A percentile compares a stretch with the other conserved stretches of the same genome.
Evolutionary conservation across 2,329 filamentous ascomycete species (phyloP).

Genomic region (Aspergillus neoniger): DNA sequence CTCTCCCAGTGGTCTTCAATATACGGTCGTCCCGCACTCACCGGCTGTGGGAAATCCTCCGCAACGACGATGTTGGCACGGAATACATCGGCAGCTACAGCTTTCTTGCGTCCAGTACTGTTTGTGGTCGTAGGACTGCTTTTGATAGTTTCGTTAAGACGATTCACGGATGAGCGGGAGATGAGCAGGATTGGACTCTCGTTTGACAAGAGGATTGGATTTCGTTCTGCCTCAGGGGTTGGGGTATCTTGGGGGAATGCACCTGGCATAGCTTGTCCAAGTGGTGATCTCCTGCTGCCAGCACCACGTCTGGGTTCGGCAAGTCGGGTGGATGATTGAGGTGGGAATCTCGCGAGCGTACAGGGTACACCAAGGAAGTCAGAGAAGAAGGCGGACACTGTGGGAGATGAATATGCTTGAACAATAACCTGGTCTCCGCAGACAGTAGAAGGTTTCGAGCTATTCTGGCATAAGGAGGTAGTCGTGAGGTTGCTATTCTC

Average conservation of each 20-base stretch:
- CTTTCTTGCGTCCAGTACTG: slow-evolving; percentile 43
- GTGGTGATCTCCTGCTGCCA: slow-evolving; percentile 6
- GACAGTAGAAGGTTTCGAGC: slow-evolving; percentile 62
- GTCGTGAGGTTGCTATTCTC: slow-evolving; percentile 58
- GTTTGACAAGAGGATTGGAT: slow-evolving; percentile 77
- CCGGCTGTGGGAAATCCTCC: slow-evolving; percentile 46
- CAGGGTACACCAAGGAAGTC: slow-evolving; percentile 74
- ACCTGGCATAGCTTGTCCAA: slow-evolving; percentile 49
- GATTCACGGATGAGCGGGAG: slow-evolving; percentile 74
- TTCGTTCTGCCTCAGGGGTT: slow-evolving; percentile 54
- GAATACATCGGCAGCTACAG: slow-evolving; percentile 73
- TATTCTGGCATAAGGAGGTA: slow-evolving; percentile 57
- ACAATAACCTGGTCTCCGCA: slow-evolving; percentile 78
- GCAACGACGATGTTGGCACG: slow-evolving; percentile 83
- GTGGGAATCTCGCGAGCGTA: slow-evolving; percentile 78
- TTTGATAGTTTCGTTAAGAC: slow-evolving; percentile 73
- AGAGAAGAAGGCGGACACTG: slow-evolving; percentile 77
- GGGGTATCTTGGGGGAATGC: slow-evolving; percentile 52
- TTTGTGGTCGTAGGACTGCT: slow-evolving; percentile 35
- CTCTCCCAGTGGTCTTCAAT: slow-evolving; percentile 76
- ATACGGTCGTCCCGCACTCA: slow-evolving; percentile 63
- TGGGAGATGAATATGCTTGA: slow-evolving; percentile 66
- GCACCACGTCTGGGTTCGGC: slow-evolving; percentile 68
- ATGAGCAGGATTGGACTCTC: slow-evolving; percentile 91
- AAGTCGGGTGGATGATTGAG: slow-evolving; percentile 66